Evolutionary conservation across 208 protist genomes (phyloP).

Genomic region (Crithidia bombi): DNA sequence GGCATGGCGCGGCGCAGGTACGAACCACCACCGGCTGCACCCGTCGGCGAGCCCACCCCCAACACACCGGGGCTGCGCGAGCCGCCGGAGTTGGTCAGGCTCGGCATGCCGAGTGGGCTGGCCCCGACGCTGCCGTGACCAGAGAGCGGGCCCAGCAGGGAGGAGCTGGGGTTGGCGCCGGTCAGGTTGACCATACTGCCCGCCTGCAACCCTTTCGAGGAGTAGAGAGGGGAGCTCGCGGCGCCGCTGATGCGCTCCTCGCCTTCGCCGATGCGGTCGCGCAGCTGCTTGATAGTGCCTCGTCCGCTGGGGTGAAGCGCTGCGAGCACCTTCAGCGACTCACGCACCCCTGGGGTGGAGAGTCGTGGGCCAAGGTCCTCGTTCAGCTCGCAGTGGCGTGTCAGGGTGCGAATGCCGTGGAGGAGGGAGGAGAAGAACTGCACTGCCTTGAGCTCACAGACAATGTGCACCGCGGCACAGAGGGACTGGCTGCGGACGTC

Average conservation of each 20-base stretch:
- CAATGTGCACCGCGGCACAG: slow-evolving; percentile 86
- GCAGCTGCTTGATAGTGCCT: slow-evolving; percentile 66
- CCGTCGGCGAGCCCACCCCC: slow-evolving; percentile 14
- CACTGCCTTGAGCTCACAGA: slow-evolving; percentile 86
- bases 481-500: slow-evolving; percentile 86
- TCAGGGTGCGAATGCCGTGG: slow-evolving; percentile 82
- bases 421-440: slow-evolving; percentile 86
- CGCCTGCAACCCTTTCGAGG: slow-evolving; percentile 12
- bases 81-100: slow-evolving; percentile 16
- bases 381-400: slow-evolving; percentile 84
- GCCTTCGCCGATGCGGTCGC: slow-evolving; percentile 55
- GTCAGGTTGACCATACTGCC: slow-evolving; percentile 26
- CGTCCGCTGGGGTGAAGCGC: slow-evolving; percentile 72
- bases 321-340: slow-evolving; percentile 81
- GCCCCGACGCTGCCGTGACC: slow-evolving; percentile 10
- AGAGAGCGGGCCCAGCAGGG: slow-evolving; percentile 25
- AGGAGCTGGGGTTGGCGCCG: slow-evolving; percentile 23
- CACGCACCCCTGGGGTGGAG: slow-evolving; percentile 71
- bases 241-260: slow-evolving; percentile 45
- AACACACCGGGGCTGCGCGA: slow-evolving; percentile 14
- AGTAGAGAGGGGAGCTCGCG: slow-evolving; percentile 18
- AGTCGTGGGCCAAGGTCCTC: slow-evolving; percentile 82
- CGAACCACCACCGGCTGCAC: slow-evolving; percentile 16
- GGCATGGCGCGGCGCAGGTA: slow-evolving; percentile 34
- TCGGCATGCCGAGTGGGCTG: slow-evolving; percentile 6